Percentiles rank a stretch among this genome's conserved stretches.
Evolutionary conservation across 352 stramenopile genomes (phyloP).

Genomic region (Aphanomyces stellatus): DNA sequence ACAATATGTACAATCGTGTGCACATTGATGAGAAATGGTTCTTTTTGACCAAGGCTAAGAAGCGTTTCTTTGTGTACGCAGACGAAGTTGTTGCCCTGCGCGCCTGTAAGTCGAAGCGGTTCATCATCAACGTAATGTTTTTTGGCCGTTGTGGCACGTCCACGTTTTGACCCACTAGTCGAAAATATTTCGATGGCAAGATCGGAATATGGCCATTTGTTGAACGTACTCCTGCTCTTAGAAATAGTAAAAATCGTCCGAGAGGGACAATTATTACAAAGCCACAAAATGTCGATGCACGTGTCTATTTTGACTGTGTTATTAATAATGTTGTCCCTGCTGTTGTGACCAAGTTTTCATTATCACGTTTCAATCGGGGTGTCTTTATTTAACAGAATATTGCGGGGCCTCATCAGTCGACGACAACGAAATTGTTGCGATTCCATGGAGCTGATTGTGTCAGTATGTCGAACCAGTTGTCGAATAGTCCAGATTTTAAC

Average conservation of each 20-base stretch:
- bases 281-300: neutral
- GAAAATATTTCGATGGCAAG: neutral
- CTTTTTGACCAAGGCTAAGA: neutral
- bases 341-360: neutral
- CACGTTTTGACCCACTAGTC: neutral
- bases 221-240: slow-evolving; percentile 5
- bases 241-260: slow-evolving; percentile 19
- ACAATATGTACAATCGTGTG: neutral
- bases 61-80: neutral
- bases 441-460: too few relatives aligned
- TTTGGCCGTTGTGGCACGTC: neutral
- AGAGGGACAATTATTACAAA: slow-evolving; percentile 1
- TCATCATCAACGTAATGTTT: neutral
- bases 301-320: neutral
- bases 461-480: neutral
- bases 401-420: neutral
- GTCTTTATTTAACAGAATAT: too few relatives aligned
- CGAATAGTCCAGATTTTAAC: neutral
- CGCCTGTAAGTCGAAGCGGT: neutral
- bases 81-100: neutral
- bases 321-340: neutral
- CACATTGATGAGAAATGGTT: slow-evolving; percentile 7
- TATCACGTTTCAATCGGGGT: neutral
- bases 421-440: neutral
- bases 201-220: slow-evolving; percentile 19